Base-by-base conservation (phyloP, 2,329 filamentous ascomycete species). In the Cercospora zeae-maydis region DNA sequence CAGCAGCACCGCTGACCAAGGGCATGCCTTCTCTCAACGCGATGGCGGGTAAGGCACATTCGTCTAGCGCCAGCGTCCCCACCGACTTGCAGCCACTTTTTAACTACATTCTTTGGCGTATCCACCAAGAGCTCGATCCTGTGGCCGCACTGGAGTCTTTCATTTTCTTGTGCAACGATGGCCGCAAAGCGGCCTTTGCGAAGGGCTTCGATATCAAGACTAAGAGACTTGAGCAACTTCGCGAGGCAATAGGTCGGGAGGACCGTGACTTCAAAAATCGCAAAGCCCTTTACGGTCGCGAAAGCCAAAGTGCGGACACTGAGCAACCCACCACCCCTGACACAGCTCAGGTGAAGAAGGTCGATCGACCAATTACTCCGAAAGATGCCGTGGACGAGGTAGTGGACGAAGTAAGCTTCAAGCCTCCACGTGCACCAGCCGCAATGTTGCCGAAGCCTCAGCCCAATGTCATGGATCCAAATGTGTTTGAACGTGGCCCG, bases 141-240 rank as follows among this genome's bases (percentile, higher is more conserved):
- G 75, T 78, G 34, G 77, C 78, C 37, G 78, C 80, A 8, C 75
- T 82, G 4, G 80, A 80, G 65, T 79, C 79, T 7, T 83, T 80
- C 73, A 82, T 83, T 63, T 79, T 83, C 65, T 75, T 83, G 47
- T 82, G 80, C 58, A 82, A 83, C 65, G 80, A 83, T 63, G 71
- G 76, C 1, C 68, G 69, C 27, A 82, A 82, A 69, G 77, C 79
- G 54, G 70, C 72, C 11, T 77, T 79, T 61, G 80, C 80, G 14
- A 78, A 79, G 59, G 78, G 80, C 24, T 83, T 83, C 59, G 80
- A 81, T 64, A 79, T 83, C 52, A 77, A 79, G 37, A 76, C 75
- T 34, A 82, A 81, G 74, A 78, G 79, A 57, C 73, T 82, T 7
- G 79, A 81, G 69, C 79, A 82, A 65, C 75, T 83, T 10, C 78